Evolutionary conservation across 2,329 filamentous ascomycete genomes (phyloP), one percentile per base, ranked within the genome.

Genomic region (Penicillium sp.): DNA sequence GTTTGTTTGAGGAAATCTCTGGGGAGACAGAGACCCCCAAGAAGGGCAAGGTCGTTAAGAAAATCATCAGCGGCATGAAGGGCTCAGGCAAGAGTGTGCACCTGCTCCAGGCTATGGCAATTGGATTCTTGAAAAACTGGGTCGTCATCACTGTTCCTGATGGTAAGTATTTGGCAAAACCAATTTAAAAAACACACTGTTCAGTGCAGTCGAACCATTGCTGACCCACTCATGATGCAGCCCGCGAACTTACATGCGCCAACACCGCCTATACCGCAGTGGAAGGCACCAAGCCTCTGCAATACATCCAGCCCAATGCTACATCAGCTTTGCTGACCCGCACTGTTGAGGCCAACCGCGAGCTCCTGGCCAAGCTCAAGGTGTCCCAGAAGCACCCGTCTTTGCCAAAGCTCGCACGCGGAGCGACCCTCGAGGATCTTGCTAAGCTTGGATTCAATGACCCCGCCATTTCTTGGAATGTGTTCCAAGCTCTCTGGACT

Each of bases 141-240:
- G 81, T 96, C 42, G 92, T 97, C 44, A 81, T 99, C 54, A 88
- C 90, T 67, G 82, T 97, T 48, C 92, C 94, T 36, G 92, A 99
- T 77, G 89, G 92, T 95, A 79, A 65, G 81, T 67, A 45, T 3
- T 45, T 13, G 9, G 24, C 14, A 43, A 18, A 5, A 27, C 5
- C 24, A 5, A 27, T n/a, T n/a, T n/a, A n/a, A n/a, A n/a, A 9
- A 29, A 8, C 21, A 38, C 21, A 5, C 13, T 36, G 9, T 38
- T 42, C 34, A 42, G 29, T 18, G 7, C 31, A 47, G 36, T 29
- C 16, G n/a, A 31, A 31, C 34, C 47, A 34, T 38, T 59, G 13
- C 59, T 67, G 50, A 69, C 50, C 45, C 22, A 46, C 43, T 38
- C 9, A n/a, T 42, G 46, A 16, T 57, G 27, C 63, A 90, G 93